Evolutionary conservation across 192 early-diverging fungal genomes (phyloP).

Genomic region (Dissophora ornata): DNA sequence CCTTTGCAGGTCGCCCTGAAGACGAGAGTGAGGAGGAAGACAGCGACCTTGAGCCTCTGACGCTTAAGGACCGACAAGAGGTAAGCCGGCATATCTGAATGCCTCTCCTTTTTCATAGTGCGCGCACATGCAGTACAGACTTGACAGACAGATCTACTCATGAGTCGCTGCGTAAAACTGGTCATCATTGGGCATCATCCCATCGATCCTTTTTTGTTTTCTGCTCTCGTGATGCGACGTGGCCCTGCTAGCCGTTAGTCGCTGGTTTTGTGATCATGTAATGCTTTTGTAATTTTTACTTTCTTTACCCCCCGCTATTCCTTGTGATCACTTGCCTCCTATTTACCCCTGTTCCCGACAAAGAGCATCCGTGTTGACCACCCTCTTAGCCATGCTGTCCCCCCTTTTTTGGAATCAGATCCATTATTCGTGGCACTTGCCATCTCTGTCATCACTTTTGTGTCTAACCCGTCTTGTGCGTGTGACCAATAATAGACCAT

Average conservation of each 20-base stretch:
- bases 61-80: conserved; percentile 68
- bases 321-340: too few species aligned
- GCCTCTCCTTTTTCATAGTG: not conserved
- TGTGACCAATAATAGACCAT: conserved; percentile 79
- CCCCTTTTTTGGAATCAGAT: not conserved
- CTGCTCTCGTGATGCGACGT: too few species aligned
- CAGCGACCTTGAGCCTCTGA: conserved; percentile 60
- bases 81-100: conserved; percentile 26
- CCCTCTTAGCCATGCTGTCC: not conserved
- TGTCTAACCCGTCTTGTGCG: too few species aligned
- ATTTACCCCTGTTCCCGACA: not conserved
- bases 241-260: too few species aligned
- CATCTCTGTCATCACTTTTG: not conserved
- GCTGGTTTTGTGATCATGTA: too few species aligned
- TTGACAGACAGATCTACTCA: too few species aligned
- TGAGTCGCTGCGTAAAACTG: too few species aligned
- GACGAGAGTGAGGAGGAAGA: conserved; percentile 53
- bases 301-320: too few species aligned
- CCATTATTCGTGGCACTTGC: not conserved
- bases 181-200: too few species aligned
- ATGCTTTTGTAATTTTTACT: too few species aligned
- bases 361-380: not conserved
- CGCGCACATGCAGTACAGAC: not conserved
- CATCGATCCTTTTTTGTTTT: too few species aligned
- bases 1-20: conserved; percentile 3